Conservation (phyloP, 148 eudicot species). For the Salicornia ramosissima region DNA sequence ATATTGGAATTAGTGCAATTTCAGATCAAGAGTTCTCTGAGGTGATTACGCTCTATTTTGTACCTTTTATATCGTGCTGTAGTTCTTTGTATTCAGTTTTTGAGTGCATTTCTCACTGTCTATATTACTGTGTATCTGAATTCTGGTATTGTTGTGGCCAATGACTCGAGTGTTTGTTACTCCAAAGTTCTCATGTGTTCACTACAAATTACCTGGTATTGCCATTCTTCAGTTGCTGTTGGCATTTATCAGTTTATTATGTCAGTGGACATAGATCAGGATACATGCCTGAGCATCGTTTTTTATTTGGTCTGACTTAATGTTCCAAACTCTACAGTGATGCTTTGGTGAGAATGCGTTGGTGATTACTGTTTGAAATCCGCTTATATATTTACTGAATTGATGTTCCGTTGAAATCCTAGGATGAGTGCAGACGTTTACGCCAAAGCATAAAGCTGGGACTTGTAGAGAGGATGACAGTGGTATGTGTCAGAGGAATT, state of each 20-base stretch:
- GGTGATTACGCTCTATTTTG: conserved; percentile 37
- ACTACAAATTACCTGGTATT: neutral
- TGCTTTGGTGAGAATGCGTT: neutral
- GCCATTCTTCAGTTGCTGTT: neutral
- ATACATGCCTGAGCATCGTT: neutral
- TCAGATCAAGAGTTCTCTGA: conserved; percentile 92
- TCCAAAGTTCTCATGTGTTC: neutral
- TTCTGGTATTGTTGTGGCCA: neutral
- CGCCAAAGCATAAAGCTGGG: conserved; percentile 88
- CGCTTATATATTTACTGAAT: conserved; percentile 14
- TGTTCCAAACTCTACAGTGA: neutral
- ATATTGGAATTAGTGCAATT: conserved; percentile 53
- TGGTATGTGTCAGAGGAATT: conserved; percentile 44
- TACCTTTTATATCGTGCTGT: neutral
- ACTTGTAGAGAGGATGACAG: conserved; percentile 72
- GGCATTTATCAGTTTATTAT: neutral
- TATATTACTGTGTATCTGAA: neutral
- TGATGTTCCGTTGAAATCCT: conserved; percentile 29
- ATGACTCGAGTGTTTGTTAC: neutral
- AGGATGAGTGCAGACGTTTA: conserved; percentile 88
- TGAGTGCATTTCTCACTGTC: neutral
- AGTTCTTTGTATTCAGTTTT: neutral
- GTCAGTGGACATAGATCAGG: neutral
- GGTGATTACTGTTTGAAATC: conserved; percentile 6
- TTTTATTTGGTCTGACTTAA: neutral